phyloP scores from a whole-genome alignment of 495 filamentous ascomycete genomes.

The Neurospora sp. region DNA sequence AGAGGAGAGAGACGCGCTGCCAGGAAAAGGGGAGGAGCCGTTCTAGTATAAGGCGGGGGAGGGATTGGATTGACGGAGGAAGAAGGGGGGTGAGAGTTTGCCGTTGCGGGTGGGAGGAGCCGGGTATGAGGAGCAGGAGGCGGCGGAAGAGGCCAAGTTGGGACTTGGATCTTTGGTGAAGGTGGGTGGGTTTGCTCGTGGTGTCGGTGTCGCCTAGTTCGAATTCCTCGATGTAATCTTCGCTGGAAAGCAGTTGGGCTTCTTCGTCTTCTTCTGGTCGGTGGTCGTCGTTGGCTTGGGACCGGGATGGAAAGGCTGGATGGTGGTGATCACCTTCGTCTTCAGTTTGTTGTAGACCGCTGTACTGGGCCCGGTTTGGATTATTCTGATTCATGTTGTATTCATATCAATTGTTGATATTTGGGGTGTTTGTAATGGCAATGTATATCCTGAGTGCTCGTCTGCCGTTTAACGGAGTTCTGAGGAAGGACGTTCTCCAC shows the following conservation, averaged over 20 bases:
- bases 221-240: constrained; percentile 10
- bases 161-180: too few relatives aligned
- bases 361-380: neutral
- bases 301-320: neutral
- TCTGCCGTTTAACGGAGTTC: neutral
- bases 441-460: too few relatives aligned
- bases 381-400: neutral
- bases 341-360: neutral
- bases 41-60: constrained; percentile 50
- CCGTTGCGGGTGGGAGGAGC: constrained; percentile 6
- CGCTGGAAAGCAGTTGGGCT: constrained; percentile 12
- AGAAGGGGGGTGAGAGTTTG: constrained; percentile 53
- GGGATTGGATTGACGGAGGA: constrained; percentile 48
- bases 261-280: constrained; percentile 9
- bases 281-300: neutral
- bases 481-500: neutral
- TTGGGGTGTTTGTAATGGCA: too few relatives aligned
- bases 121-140: constrained; percentile 3
- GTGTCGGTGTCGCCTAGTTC: constrained; percentile 9
- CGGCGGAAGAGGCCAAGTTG: neutral
- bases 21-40: too few relatives aligned
- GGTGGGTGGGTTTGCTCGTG: too few relatives aligned
- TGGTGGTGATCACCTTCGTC: neutral
- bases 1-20: constrained; percentile 50
- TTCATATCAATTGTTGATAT: neutral